These are phyloP conservation scores for Saccharomyces uvarum DNA, from an alignment of 1,139 yeast species.

Conservation along the genomic window DNA sequence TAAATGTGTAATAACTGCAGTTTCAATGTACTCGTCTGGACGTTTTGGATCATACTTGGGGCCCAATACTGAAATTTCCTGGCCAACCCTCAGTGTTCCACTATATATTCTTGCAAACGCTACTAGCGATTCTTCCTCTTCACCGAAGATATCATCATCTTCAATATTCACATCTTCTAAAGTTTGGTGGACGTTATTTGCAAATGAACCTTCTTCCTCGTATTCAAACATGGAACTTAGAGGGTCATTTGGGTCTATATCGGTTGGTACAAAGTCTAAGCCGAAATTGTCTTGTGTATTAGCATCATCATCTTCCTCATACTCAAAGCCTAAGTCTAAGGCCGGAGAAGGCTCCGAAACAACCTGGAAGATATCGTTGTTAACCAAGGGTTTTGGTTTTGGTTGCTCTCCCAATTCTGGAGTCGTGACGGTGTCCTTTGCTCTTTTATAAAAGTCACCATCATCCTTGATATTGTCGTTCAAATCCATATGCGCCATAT, in stretches of 20 bases:
- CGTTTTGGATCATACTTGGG: conserved; percentile 76
- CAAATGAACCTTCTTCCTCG: conserved; percentile 29
- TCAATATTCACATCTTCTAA: conserved; percentile 34
- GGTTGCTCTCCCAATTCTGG: conserved; percentile 17
- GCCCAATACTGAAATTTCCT: conserved; percentile 64
- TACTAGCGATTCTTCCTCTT: conserved; percentile 55
- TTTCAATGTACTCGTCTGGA: conserved; percentile 53
- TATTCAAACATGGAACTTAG: conserved; percentile 31
- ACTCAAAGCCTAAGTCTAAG: conserved; percentile 21
- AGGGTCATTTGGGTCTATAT: conserved; percentile 32
- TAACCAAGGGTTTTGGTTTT: conserved; percentile 1
- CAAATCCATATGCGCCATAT: conserved; percentile 25
- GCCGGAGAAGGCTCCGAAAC: conserved; percentile 23
- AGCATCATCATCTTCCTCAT: conserved; percentile 14
- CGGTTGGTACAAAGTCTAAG: conserved; percentile 22
- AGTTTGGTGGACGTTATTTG: conserved; percentile 23
- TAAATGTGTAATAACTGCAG: conserved; percentile 53
- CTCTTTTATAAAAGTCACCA: conserved; percentile 21
- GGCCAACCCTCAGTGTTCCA: conserved; percentile 73
- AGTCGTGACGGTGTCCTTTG: conserved; percentile 24
- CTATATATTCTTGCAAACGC: conserved; percentile 88
- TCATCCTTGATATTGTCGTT: conserved; percentile 11
- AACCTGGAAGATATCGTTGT: conserved; percentile 15
- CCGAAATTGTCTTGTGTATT: conserved; percentile 10
- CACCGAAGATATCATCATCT: conserved; percentile 42